Evolutionary conservation across 169 alveolate species (phyloP).

Genomic region (Cryptosporidium bovis): DNA sequence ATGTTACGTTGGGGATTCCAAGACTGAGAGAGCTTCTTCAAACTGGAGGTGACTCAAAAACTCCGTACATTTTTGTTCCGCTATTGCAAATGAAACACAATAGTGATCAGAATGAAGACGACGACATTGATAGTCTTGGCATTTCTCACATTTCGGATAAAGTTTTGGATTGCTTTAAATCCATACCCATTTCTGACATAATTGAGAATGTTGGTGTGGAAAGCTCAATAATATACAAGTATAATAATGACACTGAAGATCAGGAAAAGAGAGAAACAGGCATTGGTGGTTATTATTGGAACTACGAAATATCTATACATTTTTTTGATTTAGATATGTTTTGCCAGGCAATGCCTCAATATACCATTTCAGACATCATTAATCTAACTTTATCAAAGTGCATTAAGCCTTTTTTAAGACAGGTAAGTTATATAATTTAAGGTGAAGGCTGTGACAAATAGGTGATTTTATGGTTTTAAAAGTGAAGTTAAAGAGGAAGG

Average conservation of each 20-base stretch:
- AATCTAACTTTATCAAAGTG: constrained; percentile 57
- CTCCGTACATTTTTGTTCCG: constrained; percentile 68
- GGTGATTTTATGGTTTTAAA: too few relatives aligned
- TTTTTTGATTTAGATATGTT: constrained; percentile 84
- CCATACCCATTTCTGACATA: constrained; percentile 63
- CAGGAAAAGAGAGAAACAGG: not conserved
- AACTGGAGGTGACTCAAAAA: constrained; percentile 80
- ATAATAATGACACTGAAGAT: not conserved
- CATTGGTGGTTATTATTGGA: constrained; percentile 79
- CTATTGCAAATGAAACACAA: not conserved
- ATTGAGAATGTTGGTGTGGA: constrained; percentile 63
- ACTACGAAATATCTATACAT: constrained; percentile 86
- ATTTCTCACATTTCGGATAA: constrained; percentile 13
- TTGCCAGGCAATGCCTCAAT: constrained; percentile 76
- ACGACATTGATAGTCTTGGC: not conserved
- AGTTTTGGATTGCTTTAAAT: constrained; percentile 57
- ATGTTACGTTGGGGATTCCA: constrained; percentile 99
- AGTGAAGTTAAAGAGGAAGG: too few relatives aligned
- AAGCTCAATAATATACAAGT: constrained; percentile 41
- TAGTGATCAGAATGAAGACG: not conserved
- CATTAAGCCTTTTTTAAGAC: constrained; percentile 64
- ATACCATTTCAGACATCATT: constrained; percentile 18
- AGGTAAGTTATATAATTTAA: constrained; percentile 45
- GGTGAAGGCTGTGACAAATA: not conserved
- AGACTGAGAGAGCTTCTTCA: constrained; percentile 96